phyloP scores from a whole-genome alignment of 1,139 yeast species.

The Yamadazyma sp. region DNA sequence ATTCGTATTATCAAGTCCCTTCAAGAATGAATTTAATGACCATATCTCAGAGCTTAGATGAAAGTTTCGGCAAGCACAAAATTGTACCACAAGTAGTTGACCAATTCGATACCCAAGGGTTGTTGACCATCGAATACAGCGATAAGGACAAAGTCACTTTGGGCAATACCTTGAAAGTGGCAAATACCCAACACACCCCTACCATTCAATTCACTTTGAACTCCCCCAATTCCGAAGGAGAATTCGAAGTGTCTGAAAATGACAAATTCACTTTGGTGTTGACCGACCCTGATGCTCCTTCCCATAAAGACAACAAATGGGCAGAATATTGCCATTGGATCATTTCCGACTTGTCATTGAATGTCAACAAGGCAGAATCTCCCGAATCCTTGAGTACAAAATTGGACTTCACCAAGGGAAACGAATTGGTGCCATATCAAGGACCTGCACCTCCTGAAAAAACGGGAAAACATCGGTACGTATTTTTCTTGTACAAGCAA shows the following conservation, averaged over 20 bases:
- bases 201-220: conserved; percentile 65
- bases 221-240: conserved; percentile 36
- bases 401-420: conserved; percentile 40
- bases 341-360: conserved; percentile 59
- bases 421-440: conserved; percentile 44
- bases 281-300: conserved; percentile 95
- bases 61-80: conserved; percentile 58
- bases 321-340: conserved; percentile 84
- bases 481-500: conserved; percentile 72
- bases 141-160: conserved; percentile 65
- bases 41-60: conserved; percentile 63
- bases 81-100: conserved; percentile 65
- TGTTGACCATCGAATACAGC: conserved; percentile 48
- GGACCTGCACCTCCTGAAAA: conserved; percentile 88
- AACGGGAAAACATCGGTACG: conserved; percentile 83
- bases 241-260: conserved; percentile 39
- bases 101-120: conserved; percentile 45
- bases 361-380: conserved; percentile 21
- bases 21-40: conserved; percentile 45
- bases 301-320: conserved; percentile 79
- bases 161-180: conserved; percentile 71
- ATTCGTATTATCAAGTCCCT: background rate
- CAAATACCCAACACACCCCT: conserved; percentile 67
- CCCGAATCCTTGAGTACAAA: conserved; percentile 34
- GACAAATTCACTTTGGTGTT: conserved; percentile 71